These are phyloP conservation scores for Fallopia convolvulus DNA, from an alignment of 148 eudicot genomes.

Conservation along the genomic window DNA sequence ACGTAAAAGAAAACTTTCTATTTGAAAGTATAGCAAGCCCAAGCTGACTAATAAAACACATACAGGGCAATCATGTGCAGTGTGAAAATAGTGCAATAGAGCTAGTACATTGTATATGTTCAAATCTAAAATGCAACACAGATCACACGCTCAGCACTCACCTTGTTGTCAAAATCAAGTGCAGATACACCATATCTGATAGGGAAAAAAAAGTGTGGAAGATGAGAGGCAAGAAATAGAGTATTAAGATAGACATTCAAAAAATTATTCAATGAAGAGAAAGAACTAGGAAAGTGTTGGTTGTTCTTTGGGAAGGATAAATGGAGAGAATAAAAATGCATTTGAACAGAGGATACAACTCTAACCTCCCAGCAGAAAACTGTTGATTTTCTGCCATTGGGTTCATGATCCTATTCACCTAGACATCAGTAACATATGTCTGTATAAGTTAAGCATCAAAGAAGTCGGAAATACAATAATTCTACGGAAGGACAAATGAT, in stretches of 20 bases:
- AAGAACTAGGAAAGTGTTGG: neutral
- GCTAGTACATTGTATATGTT: neutral
- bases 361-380: slow-evolving; percentile 19
- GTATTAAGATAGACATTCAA: neutral
- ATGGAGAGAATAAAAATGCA: neutral
- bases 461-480: neutral
- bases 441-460: neutral
- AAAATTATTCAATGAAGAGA: neutral
- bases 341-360: neutral
- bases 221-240: neutral
- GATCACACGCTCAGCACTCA: slow-evolving; percentile 16
- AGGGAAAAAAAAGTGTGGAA: neutral
- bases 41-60: neutral
- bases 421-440: slow-evolving; percentile 2
- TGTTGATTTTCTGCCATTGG: slow-evolving; percentile 20
- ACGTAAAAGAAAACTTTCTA: too few species aligned
- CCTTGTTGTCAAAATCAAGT: slow-evolving; percentile 80
- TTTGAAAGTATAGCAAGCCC: too few species aligned
- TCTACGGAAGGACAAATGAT: neutral
- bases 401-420: slow-evolving; percentile 20
- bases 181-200: slow-evolving; percentile 64
- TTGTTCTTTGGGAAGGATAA: neutral
- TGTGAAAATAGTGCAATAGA: neutral
- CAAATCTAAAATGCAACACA: neutral
- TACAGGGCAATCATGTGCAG: neutral